These are phyloP conservation scores for Fusarium sp. DNA, from an alignment of 2,329 filamentous ascomycete genomes.

Conservation along the genomic window DNA sequence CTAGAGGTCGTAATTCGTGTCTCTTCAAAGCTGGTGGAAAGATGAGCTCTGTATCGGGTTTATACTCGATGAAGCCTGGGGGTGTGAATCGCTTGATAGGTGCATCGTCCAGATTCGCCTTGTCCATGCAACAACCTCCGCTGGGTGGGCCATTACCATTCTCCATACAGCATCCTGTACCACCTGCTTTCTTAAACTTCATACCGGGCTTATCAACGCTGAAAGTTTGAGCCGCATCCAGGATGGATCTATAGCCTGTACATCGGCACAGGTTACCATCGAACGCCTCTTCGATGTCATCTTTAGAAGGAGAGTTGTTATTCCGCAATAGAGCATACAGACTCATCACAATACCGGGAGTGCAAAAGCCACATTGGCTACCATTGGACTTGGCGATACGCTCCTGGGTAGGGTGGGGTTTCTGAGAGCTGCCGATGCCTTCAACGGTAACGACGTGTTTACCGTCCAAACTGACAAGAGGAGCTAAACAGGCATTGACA, in stretches of 20 bases:
- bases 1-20: conserved; percentile 82
- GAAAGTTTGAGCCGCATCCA: conserved; percentile 94
- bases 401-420: conserved; percentile 90
- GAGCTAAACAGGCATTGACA: conserved; percentile 94
- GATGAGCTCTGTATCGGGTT: conserved; percentile 92
- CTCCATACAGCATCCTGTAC: conserved; percentile 78
- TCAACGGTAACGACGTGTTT: conserved; percentile 99
- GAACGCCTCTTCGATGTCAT: conserved; percentile 94
- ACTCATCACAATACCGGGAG: conserved; percentile 98
- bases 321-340: conserved; percentile 93
- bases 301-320: conserved; percentile 78
- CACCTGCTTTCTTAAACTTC: conserved; percentile 58
- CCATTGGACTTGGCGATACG: conserved; percentile 91
- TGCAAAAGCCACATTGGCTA: conserved; percentile 94
- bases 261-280: conserved; percentile 97
- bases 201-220: conserved; percentile 62
- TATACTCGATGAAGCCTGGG: conserved; percentile 93
- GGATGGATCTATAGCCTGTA: conserved; percentile 92
- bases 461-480: conserved; percentile 90
- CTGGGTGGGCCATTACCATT: conserved; percentile 57
- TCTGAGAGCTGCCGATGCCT: conserved; percentile 89
- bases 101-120: conserved; percentile 59
- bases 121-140: conserved; percentile 76
- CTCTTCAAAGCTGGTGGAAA: conserved; percentile 89
- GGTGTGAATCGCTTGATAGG: conserved; percentile 78